phyloP scores from a whole-genome alignment of 768 basidiomycete genomes.

The Lentinula boryana region DNA sequence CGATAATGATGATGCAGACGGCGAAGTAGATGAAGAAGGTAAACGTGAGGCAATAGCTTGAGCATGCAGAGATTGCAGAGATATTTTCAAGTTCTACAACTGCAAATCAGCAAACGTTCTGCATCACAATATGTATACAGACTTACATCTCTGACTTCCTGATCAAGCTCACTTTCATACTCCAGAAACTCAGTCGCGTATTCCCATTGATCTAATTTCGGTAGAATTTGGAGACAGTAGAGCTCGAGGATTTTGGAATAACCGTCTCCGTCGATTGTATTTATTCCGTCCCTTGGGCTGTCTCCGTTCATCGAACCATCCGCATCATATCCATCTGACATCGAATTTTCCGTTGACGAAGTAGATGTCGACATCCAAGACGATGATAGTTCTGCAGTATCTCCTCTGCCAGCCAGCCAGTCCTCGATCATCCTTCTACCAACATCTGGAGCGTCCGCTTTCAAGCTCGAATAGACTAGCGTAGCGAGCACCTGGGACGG shows the following conservation, averaged over 20 bases:
- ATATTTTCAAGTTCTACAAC: constrained; percentile 30
- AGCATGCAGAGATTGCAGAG: constrained; percentile 31
- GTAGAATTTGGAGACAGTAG: constrained; percentile 69
- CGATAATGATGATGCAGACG: constrained; percentile 15
- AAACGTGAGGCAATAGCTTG: constrained; percentile 7
- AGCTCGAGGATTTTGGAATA: constrained; percentile 74
- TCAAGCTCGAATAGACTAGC: constrained; percentile 64
- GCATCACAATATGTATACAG: constrained; percentile 2
- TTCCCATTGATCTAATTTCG: constrained; percentile 72
- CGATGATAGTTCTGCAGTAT: constrained; percentile 6
- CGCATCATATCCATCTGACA: background rate
- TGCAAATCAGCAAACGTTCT: constrained; percentile 1
- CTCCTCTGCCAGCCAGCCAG: constrained; percentile 61
- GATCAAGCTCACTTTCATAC: constrained; percentile 62
- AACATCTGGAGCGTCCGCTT: constrained; percentile 52
- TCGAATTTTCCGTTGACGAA: background rate
- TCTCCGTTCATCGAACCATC: constrained; percentile 13
- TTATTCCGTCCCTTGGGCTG: background rate
- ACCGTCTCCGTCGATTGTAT: constrained; percentile 31
- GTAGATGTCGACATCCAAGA: background rate
- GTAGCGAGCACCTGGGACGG: constrained; percentile 69
- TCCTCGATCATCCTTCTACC: constrained; percentile 69
- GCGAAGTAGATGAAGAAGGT: background rate
- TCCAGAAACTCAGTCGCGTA: constrained; percentile 72
- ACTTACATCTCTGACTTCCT: constrained; percentile 47